Conservation (phyloP, 345 rosid genomes). For the Syzygium aromaticum region DNA sequence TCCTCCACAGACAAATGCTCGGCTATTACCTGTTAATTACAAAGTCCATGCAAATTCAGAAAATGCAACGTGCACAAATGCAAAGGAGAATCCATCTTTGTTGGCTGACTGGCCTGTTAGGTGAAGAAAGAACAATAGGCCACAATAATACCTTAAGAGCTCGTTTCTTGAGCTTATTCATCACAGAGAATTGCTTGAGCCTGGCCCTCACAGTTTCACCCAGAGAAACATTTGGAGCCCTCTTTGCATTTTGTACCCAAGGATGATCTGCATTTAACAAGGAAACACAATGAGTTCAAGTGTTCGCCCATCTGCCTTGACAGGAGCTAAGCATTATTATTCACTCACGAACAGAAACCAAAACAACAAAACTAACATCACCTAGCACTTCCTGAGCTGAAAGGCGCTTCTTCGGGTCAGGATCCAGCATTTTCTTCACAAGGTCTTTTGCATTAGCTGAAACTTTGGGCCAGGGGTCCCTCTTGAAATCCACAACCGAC, state of each 20-base stretch:
- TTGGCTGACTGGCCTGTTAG: background rate
- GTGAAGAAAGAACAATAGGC: background rate
- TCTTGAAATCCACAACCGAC: conserved; percentile 68
- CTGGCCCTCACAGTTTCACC: conserved; percentile 97
- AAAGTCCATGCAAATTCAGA: background rate
- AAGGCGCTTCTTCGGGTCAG: conserved; percentile 78
- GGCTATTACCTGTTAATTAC: conserved; percentile 63
- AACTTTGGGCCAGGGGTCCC: conserved; percentile 99
- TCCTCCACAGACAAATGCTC: conserved; percentile 94
- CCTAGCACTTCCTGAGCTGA: conserved; percentile 97
- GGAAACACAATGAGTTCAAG: background rate
- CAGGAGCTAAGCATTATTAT: background rate
- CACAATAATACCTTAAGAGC: conserved; percentile 72
- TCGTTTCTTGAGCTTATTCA: conserved; percentile 99
- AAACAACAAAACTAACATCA: conserved; percentile 10
- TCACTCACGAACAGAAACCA: background rate
- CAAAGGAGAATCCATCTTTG: background rate
- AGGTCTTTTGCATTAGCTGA: conserved; percentile 86
- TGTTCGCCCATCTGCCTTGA: background rate
- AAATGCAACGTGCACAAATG: background rate
- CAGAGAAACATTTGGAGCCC: conserved; percentile 84
- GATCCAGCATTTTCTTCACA: conserved; percentile 87
- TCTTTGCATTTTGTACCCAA: conserved; percentile 89
- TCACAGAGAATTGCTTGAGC: conserved; percentile 89
- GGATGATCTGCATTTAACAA: conserved; percentile 64